Evolutionary conservation across 768 basidiomycete species (phyloP), one percentile per base, ranked within the genome.

Genomic region (Mrakia blollopis): DNA sequence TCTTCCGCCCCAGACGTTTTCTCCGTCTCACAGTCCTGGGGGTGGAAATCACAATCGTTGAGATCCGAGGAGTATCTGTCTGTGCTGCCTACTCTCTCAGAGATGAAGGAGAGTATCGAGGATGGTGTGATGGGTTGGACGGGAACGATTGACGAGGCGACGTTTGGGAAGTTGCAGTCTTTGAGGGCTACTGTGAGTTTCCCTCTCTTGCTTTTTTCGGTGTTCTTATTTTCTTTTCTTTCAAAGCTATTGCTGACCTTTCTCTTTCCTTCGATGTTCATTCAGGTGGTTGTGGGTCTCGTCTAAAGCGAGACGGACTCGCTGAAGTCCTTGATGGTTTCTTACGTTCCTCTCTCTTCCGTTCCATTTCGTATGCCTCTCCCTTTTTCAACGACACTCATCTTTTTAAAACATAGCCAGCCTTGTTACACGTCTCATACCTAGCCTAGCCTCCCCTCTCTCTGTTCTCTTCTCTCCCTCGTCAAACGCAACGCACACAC

Each of bases 1-100:
- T 88, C 90, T 68, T 94, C 92, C 79, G 88, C 90, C 4, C 94
- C 94, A 1, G 94, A 97, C 81, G 86, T 88, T 62, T 96, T 97
- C 82, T 87, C 89, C 39, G 86, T 93, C 63, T 89, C 89, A 78
- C 92, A 94, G 86, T 92, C 91, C 79, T 96, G 93, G 94, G 94
- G 94, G 0, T 95, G 94, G 94, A 94, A 93, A 85, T 87, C 87
- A 73, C 87, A 86, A 76, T 87, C 87, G 28, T 81, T 90, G 70
- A 82, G 86, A 60, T 84, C 84, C n/a, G 86, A 87, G 30, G 67
- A 79, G 73, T 76, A 76, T 41, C 68, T 76, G 0, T 52, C 68
- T 14, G 67, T 39, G 11, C 67, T 44, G 2, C 63, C 68, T 16
- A 39, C 65, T 10, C 37, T 68, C 60, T 32, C 28, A 70, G 78